Evolutionary conservation across 2,329 filamentous ascomycete species (phyloP), one percentile per base, ranked within the genome.

Genomic region (Colletotrichum brevisporum): DNA sequence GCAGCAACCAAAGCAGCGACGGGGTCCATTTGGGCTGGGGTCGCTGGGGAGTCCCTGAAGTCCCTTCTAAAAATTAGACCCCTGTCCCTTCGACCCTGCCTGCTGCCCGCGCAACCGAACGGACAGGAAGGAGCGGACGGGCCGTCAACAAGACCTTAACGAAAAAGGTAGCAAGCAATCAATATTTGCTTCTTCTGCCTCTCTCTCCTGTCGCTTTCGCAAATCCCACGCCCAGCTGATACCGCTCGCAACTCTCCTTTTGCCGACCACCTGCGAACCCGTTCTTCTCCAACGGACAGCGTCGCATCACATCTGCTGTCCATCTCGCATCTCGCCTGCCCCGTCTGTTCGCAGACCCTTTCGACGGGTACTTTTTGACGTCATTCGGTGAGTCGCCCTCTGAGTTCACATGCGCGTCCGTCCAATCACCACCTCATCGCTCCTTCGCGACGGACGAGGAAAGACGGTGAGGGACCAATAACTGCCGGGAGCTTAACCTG

Each of bases 81-180:
- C 67, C 53, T 69, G 39, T 51, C 61, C 67, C 54, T 43, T 67
- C n/a, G 26, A 58, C 67, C 63, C 55, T 69, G 31, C 31, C 63
- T 57, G 67, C 67, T 69, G 67, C 62, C 67, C 63, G 62, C 67
- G 63, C 67, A 69, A 69, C 67, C 55, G 41, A 65, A 68, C 48
- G 36, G 41, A 68, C 61, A 58, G 31, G 55, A 51, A 62, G 62
- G 45, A 59, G 16, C 26, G 43, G 36, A 67, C 61, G 36, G 67
- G 16, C 66, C 45, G 55, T 69, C 67, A 67, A 69, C 63, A 67
- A 61, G 53, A 55, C 47, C 48, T 64, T 51, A 53, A 36, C 13
- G 39, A 54, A 47, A 31, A 24, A n/a, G 21, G 36, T 3, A 61
- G 18, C 18, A 5, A 51, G 18, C 36, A 59, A 24, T 53, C 52